Base-by-base conservation (phyloP, 306 rosid genomes). In the Mimosa bimucronata region DNA sequence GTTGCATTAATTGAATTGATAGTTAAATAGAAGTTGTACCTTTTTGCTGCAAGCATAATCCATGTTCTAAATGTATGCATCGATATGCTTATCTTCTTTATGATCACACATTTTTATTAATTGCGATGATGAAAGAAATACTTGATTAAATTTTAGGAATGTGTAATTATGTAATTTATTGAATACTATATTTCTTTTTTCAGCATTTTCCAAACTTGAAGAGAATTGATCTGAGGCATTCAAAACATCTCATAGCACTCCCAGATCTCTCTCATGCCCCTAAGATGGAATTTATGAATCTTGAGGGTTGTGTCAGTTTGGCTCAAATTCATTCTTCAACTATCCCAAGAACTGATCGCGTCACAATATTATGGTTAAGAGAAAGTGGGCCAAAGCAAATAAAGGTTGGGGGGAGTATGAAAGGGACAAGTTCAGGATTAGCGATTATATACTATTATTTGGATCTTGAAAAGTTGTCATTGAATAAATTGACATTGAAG, bases 141-240 rank as follows among this genome's bases (percentile, higher is more conserved):
- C 2, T 37, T 7, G 4, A 37, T 37, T 37, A 37, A 37, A 37
- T 37, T 37, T n/a, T n/a, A n/a, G n/a, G 44, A 7, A 40, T 6
- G 5, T 15, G 3, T 18, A 4, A 0, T 50, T 50, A 50, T 3
- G 9, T 5, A 18, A 18, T 46, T 14, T 2, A 46, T 46, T 46
- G 2, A 0, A 46, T 5, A 46, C 1, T 48, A 6, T 18, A 6
- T n/a, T 48, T 16, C 3, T 18, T 48, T 0, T 48, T 48, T 52
- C 58, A 52, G 25, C 9, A 19, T 52, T 52, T 52, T 52, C 25
- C 58, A 52, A 52, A 52, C 16, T 9, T 52, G 16, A 19, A 52
- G 25, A 1, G 7, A 5, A 19, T 52, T 2, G 0, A 18, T 6
- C 21, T 48, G 6, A 0, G 0, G 0, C 0, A 5, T 16, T 48